Evolutionary conservation across 1,284 basidiomycete species (phyloP), one percentile per base, ranked within the genome.

Genomic region (Naganishia cerealis): DNA sequence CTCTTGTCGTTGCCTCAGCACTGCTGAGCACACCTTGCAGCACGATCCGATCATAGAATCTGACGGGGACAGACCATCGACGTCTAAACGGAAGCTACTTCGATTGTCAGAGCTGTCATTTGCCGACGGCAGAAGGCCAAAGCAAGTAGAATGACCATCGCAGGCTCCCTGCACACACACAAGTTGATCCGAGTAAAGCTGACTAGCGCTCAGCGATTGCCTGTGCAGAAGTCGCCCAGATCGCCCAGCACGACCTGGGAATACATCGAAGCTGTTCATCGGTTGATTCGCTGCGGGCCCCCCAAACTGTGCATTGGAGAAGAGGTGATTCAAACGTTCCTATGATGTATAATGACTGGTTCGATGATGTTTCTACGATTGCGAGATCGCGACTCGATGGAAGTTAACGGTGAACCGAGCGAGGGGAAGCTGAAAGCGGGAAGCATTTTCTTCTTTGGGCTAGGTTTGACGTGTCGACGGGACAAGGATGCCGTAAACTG

Each of bases 301-400:
- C 9, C 43, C 43, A 24, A n/a, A 24, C 46, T 21, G n/a, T 13
- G 43, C 9, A n/a, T 8, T 46, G 15, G 16, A 46, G 29, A 2
- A n/a, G 18, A 16, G 54, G 38, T 56, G 54, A 12, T 4, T 62
- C 21, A 63, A 40, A 52, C 50, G 61, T 54, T 53, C 36, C 29
- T 39, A 33, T 42, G 50, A 10, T 10, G 38, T 36, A 18, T 46
- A 16, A 6, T 33, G 29, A 6, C 21, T 13, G 40, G 61, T 63
- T 63, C 61, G 61, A 63, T 63, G 61, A 63, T 63, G 61, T 54
- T 63, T 63, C 61, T 42, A 63, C 61, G 61, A 63, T 63, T 54
- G 50, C 40, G 36, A 38, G 61, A 63, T 63, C 61, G 50, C 38
- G 58, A 53, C 61, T 63, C 61, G 61, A 63, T 63, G 21, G 42